Conservation (phyloP, 1,284 basidiomycete genomes). For the Microbotryum scabiosae region DNA sequence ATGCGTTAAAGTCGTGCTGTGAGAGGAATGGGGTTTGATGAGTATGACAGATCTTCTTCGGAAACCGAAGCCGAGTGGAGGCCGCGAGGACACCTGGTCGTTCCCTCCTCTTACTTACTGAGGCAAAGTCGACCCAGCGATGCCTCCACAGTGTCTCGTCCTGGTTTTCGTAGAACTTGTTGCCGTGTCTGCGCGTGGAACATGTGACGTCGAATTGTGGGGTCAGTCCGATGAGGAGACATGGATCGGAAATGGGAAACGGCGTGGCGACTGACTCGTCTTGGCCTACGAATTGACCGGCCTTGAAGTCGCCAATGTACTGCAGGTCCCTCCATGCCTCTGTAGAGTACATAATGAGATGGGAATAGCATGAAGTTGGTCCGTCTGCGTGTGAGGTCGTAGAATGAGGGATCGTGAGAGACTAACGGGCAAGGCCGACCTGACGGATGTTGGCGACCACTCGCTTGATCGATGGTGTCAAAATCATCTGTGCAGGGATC, state of each 20-base stretch:
- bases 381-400: no score
- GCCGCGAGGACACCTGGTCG: not conserved
- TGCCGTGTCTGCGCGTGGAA: conserved; percentile 23
- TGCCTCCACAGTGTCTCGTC: conserved; percentile 72
- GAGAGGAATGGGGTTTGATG: not conserved
- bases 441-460: conserved; percentile 65
- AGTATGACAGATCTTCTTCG: not conserved
- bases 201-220: not conserved
- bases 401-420: not conserved
- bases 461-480: conserved; percentile 63
- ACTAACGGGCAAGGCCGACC: conserved; percentile 52
- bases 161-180: conserved; percentile 73
- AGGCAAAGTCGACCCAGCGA: conserved; percentile 84
- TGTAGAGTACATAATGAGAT: conserved; percentile 45
- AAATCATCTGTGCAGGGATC: not conserved
- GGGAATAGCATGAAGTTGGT: not conserved
- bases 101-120: conserved; percentile 46
- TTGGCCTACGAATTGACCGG: conserved; percentile 63
- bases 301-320: conserved; percentile 86
- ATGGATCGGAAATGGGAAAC: not conserved
- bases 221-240: not conserved
- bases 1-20: conserved; percentile 75
- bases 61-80: not conserved
- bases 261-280: conserved; percentile 74
- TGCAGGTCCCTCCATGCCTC: conserved; percentile 34